phyloP scores from a whole-genome alignment of 305 asterid species.

The Fraxinus platypoda region DNA sequence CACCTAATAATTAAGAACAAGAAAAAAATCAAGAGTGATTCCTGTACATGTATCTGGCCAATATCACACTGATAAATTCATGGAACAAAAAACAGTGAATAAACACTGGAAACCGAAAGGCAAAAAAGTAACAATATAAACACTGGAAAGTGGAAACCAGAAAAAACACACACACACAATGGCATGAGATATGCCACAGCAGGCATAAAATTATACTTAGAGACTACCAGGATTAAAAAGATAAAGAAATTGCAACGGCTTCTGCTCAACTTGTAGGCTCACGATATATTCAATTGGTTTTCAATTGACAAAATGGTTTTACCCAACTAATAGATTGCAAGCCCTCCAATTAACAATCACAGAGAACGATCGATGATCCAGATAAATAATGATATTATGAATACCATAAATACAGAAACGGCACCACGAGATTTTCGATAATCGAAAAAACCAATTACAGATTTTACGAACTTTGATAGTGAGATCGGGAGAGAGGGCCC shows the following conservation, averaged over 20 bases:
- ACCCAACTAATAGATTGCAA: not conserved
- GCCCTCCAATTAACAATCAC: not conserved
- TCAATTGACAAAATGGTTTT: not conserved
- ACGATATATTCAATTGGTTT: not conserved
- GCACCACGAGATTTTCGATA: not conserved
- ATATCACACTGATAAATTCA: not conserved
- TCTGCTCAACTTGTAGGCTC: not conserved
- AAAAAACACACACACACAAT: not conserved
- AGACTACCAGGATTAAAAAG: not conserved
- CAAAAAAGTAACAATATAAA: not conserved
- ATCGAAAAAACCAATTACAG: not conserved
- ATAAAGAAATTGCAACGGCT: not conserved
- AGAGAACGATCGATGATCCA: not conserved
- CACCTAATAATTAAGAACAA: not conserved
- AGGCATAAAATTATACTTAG: not conserved
- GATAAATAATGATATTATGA: not conserved
- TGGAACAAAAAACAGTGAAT: not conserved
- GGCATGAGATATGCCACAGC: not conserved
- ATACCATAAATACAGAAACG: not conserved
- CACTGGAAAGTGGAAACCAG: not conserved
- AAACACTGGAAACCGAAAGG: not conserved
- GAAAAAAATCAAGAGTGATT: not conserved
- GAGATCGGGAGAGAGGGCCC: constrained; percentile 75
- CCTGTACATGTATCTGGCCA: not conserved
- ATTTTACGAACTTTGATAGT: constrained; percentile 53